Evolutionary conservation across 495 filamentous ascomycete species (phyloP), one percentile per base, ranked within the genome.

Genomic region (Letharia lupina): DNA sequence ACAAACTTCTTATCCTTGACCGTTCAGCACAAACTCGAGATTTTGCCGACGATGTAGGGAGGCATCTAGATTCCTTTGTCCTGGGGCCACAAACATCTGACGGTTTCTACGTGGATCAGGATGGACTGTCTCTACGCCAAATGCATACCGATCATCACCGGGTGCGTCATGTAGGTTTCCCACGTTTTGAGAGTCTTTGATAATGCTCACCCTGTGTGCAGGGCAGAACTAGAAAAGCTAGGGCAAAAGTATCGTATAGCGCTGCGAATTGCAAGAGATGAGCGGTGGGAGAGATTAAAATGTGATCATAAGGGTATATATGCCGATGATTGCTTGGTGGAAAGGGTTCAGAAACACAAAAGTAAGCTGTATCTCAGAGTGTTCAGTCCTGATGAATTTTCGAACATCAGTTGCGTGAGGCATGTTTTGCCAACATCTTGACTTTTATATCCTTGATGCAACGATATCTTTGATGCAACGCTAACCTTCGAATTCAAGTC

Each of bases 281-380:
- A 95, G 71, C 77, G 94, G 62, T 97, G 91, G 79, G 87, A 93
- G 72, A 77, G 93, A 60, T 72, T 96, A 44, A 82, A 85, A 68
- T 98, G 93, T 73, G 88, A 91, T 71, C 93, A 97, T 76, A 88
- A 89, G 75, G 93, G 93, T 15, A 87, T 87, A 3, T 96, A 96
- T 80, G 92, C 92, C n/a, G 92, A 96, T 81, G 92, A 97, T 68
- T 97, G 92, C 72, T 83, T 98, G 12, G 93, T 97, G 18, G 93
- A 97, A 73, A 80, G 93, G 35, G 86, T 95, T 33, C 83, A 77
- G 70, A 89, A 87, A 75, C 86, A 89, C 70, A 84, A 87, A 70
- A 87, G 54, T 57, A 57, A 37, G 54, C 39, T 20, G 7, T 0
- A 16, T 57, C 6, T 3, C 0, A 37, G 15, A 18, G 31, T 20